Evolutionary conservation across 306 rosid genomes (phyloP).

Genomic region (Amphicarpaea edgeworthii): DNA sequence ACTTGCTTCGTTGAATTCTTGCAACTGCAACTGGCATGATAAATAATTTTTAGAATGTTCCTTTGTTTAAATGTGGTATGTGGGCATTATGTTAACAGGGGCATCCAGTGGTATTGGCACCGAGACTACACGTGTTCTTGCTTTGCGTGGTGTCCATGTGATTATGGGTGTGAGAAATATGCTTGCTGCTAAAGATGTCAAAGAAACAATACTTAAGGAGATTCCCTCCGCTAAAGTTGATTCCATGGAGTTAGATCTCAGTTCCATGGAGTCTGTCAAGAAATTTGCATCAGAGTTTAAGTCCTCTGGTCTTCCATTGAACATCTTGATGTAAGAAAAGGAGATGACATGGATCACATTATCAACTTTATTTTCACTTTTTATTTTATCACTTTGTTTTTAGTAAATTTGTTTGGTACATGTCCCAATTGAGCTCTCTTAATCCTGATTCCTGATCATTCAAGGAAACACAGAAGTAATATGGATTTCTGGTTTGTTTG

Average conservation of each 20-base stretch:
- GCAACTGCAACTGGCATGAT: conserved; percentile 15
- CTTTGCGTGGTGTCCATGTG: conserved; percentile 86
- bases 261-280: conserved; percentile 73
- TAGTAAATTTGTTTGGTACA: not conserved
- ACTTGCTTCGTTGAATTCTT: conserved; percentile 26
- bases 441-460: conserved; percentile 28
- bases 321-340: conserved; percentile 83
- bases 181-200: conserved; percentile 61
- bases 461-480: conserved; percentile 29
- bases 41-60: conserved; percentile 3
- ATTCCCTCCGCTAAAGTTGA: conserved; percentile 85
- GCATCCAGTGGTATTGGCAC: conserved; percentile 91
- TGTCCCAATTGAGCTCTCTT: conserved; percentile 30
- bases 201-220: conserved; percentile 70
- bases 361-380: conserved; percentile 16
- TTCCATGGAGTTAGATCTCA: conserved; percentile 85
- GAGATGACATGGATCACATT: not conserved
- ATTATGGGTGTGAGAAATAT: conserved; percentile 84
- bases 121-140: conserved; percentile 90
- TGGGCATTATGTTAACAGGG: conserved; percentile 62
- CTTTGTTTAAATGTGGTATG: conserved; percentile 32
- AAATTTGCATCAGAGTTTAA: conserved; percentile 79
- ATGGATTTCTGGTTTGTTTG: conserved; percentile 50
- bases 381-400: conserved; percentile 7
- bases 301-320: conserved; percentile 72